phyloP scores from a whole-genome alignment of 2,329 filamentous ascomycete genomes.

The Lecanicillium sp. region DNA sequence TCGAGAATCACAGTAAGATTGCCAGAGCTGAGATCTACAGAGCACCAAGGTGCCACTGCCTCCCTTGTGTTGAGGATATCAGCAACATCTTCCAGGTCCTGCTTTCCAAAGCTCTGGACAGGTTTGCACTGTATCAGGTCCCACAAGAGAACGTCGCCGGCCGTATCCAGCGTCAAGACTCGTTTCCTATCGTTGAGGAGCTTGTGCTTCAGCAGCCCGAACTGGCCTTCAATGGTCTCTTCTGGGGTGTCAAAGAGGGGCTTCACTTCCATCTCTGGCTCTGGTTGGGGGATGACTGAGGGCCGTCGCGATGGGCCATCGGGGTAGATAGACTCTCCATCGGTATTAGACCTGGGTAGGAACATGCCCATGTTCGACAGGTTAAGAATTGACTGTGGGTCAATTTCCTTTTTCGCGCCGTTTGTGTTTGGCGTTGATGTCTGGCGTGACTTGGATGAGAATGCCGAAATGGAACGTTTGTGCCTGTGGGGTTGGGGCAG shows the following conservation, averaged over 20 bases:
- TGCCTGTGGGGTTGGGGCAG: constrained; percentile 50
- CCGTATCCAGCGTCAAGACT: constrained; percentile 87
- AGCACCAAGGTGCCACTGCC: constrained; percentile 92
- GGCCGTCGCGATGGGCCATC: constrained; percentile 37
- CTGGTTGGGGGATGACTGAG: constrained; percentile 26
- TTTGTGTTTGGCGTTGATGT: constrained; percentile 27
- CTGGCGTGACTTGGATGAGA: constrained; percentile 30
- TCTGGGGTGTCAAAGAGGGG: constrained; percentile 64
- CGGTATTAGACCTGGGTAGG: constrained; percentile 49
- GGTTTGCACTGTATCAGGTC: constrained; percentile 86
- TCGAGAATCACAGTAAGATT: constrained; percentile 87
- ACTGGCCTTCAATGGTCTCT: constrained; percentile 88
- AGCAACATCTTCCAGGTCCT: constrained; percentile 87
- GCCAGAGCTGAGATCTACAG: constrained; percentile 87
- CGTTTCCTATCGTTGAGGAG: constrained; percentile 85
- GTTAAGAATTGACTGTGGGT: constrained; percentile 69
- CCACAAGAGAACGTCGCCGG: constrained; percentile 92
- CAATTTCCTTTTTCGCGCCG: constrained; percentile 56
- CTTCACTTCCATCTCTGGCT: constrained; percentile 33
- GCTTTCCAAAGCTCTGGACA: constrained; percentile 87
- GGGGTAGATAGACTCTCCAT: constrained; percentile 50
- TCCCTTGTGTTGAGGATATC: constrained; percentile 80
- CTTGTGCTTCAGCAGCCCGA: constrained; percentile 88
- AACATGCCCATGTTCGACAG: constrained; percentile 81
- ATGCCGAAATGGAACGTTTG: constrained; percentile 40